Evolutionary conservation across 495 filamentous ascomycete species (phyloP).

Genomic region (Amphirosellinia nigrospora): DNA sequence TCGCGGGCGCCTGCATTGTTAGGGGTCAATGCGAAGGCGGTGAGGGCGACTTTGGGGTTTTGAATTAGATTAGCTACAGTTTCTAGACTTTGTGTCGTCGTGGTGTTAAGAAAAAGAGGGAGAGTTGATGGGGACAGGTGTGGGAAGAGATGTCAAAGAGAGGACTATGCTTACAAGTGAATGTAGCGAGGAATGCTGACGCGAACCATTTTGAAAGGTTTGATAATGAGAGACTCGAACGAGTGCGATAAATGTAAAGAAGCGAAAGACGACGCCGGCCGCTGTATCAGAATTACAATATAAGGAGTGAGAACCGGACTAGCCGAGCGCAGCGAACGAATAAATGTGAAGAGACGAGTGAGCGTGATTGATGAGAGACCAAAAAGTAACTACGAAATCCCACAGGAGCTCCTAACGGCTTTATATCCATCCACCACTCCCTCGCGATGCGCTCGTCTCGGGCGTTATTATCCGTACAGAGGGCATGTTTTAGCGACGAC

Average conservation of each 20-base stretch:
- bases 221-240: neutral
- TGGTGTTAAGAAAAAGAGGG: neutral
- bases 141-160: neutral
- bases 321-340: constrained; percentile 16
- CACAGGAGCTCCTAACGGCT: constrained; percentile 5
- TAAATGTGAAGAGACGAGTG: constrained; percentile 2
- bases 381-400: neutral
- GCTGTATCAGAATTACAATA: constrained; percentile 1
- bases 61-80: neutral
- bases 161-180: constrained; percentile 18
- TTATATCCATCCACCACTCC: neutral
- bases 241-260: neutral
- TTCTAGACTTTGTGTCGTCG: neutral
- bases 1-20: constrained; percentile 49
- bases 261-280: constrained; percentile 22
- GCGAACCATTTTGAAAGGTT: constrained; percentile 23
- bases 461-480: neutral
- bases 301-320: constrained; percentile 9
- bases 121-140: neutral
- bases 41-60: constrained; percentile 8
- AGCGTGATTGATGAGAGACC: constrained; percentile 3
- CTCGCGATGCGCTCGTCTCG: constrained; percentile 1
- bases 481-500: neutral
- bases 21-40: constrained; percentile 27
- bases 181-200: constrained; percentile 17